Conservation (phyloP, 2,329 filamentous ascomycete genomes). For the Fusarium duplospermum region DNA sequence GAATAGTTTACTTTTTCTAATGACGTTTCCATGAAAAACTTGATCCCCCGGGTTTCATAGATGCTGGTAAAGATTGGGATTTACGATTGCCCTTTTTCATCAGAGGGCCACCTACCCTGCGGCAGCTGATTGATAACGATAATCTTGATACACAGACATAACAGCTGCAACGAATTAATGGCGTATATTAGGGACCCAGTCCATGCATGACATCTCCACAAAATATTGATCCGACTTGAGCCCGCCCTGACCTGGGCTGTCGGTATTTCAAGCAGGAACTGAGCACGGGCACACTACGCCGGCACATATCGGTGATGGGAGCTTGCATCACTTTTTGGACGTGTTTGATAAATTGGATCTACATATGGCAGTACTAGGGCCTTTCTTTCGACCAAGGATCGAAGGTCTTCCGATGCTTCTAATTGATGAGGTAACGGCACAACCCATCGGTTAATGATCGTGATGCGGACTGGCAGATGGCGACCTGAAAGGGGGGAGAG, state of each 20-base stretch:
- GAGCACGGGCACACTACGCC: background rate
- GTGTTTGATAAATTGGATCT: background rate
- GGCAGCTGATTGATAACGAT: background rate
- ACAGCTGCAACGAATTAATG: background rate
- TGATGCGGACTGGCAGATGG: background rate
- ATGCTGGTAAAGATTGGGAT: too few species aligned
- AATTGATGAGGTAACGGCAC: background rate
- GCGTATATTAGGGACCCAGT: background rate
- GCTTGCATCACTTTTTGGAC: rapidly evolving
- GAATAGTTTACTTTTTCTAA: too few species aligned
- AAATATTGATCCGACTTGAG: background rate
- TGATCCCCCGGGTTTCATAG: too few species aligned
- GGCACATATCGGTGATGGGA: background rate
- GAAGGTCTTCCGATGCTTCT: background rate
- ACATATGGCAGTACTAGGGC: background rate
- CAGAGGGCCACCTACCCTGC: background rate
- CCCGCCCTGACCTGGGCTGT: background rate
- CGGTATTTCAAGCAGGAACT: background rate
- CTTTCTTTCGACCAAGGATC: background rate
- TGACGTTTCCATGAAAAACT: too few species aligned
- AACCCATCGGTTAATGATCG: background rate
- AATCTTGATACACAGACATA: background rate
- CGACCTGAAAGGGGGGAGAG: background rate
- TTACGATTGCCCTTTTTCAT: background rate
- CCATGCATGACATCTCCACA: background rate